These are phyloP conservation scores for Neofusicoccum ribis DNA, from an alignment of 2,329 filamentous ascomycete species.

Conservation along the genomic window DNA sequence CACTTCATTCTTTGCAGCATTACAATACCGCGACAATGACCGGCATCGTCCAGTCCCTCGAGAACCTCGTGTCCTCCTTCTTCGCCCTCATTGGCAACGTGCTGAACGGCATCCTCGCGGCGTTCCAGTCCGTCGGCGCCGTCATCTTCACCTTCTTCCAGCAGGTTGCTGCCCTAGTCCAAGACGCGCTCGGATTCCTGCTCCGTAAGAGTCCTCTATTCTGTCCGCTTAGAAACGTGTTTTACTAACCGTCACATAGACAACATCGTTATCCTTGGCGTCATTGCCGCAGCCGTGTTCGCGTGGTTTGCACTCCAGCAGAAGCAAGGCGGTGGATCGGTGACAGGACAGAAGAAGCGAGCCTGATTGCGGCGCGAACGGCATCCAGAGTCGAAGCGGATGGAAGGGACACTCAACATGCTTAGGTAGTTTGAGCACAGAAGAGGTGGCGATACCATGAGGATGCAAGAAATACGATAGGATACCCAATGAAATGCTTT, in stretches of 20 bases:
- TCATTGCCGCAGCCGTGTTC: not conserved
- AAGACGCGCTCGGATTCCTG: constrained; percentile 2
- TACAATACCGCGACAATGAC: not conserved
- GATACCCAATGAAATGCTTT: not conserved
- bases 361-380: not conserved
- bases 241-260: not conserved
- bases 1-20: not conserved
- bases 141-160: constrained; percentile 14
- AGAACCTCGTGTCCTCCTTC: constrained; percentile 14
- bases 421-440: not conserved
- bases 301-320: constrained; percentile 2
- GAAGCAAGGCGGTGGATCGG: not conserved
- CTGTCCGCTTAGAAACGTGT: not conserved
- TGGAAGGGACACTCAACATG: too few species aligned
- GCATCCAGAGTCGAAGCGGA: not conserved
- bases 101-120: constrained; percentile 10
- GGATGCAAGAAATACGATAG: not conserved
- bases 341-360: not conserved
- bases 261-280: constrained; percentile 10
- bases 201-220: not conserved
- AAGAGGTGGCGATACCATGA: not conserved
- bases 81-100: constrained; percentile 11
- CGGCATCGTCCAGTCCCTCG: constrained; percentile 6
- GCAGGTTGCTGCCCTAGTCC: not conserved
- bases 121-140: not conserved